Percentiles rank a stretch among this genome's conserved stretches.
Evolutionary conservation across 2,329 filamentous ascomycete species (phyloP).

Genomic region (Eutypa lata): DNA sequence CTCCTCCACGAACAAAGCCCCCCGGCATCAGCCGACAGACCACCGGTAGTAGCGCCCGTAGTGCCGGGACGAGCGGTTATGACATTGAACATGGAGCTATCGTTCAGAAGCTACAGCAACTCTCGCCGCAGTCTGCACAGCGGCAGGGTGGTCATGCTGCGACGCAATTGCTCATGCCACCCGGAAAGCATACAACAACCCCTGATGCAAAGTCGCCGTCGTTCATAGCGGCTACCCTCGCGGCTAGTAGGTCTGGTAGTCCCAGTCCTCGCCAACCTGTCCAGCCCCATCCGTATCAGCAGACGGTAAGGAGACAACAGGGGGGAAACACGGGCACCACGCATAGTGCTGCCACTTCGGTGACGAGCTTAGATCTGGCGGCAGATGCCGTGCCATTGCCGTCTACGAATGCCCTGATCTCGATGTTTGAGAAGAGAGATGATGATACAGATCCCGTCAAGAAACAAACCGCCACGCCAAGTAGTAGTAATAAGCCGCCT

Average conservation of each 20-base stretch:
- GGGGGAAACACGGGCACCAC: conserved; percentile 29
- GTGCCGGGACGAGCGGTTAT: conserved; percentile 11
- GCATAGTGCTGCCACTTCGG: conserved; percentile 26
- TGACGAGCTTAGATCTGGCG: conserved; percentile 30
- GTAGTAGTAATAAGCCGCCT: conserved; percentile 1
- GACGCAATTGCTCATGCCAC: conserved; percentile 8
- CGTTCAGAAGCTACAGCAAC: conserved; percentile 3
- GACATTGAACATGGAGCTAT: conserved; percentile 16
- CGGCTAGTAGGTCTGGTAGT: conserved; percentile 59
- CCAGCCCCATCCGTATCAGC: conserved; percentile 18
- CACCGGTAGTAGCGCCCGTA: conserved; percentile 33
- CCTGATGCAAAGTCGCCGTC: conserved; percentile 52
- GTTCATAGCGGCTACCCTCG: conserved; percentile 59
- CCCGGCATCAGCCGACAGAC: conserved; percentile 33
- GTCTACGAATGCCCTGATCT: conserved; percentile 62
- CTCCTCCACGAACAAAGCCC: conserved; percentile 10
- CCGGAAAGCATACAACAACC: conserved; percentile 15
- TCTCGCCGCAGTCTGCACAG: neutral
- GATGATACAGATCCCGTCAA: conserved; percentile 31
- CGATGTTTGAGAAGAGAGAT: conserved; percentile 61
- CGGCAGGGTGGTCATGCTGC: neutral
- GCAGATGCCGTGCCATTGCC: conserved; percentile 57
- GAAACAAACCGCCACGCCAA: conserved; percentile 22
- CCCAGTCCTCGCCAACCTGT: conserved; percentile 39
- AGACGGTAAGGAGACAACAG: conserved; percentile 13